These are phyloP conservation scores for Cyclocybe aegerita DNA, from an alignment of 768 basidiomycete species.

Conservation along the genomic window DNA sequence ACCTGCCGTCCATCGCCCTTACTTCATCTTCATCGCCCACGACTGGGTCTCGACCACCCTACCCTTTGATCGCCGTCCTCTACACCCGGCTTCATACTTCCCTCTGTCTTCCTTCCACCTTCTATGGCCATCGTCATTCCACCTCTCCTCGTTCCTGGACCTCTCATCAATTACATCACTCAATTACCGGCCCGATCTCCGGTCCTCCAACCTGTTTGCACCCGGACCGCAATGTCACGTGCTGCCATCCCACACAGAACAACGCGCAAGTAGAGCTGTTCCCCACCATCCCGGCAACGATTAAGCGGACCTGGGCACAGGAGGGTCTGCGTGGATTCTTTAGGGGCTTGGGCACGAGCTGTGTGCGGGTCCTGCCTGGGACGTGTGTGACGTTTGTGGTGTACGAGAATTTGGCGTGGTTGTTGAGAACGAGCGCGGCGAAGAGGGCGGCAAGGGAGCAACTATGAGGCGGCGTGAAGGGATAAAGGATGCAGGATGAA, in stretches of 20 bases:
- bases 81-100: not conserved
- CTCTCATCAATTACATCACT: not conserved
- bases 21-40: not conserved
- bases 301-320: conserved; percentile 75
- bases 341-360: conserved; percentile 91
- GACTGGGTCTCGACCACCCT: not conserved
- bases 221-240: not conserved
- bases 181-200: not conserved
- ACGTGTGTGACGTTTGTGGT: conserved; percentile 98
- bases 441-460: conserved; percentile 36
- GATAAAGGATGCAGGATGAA: not conserved
- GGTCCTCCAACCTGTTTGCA: not conserved
- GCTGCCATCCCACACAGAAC: conserved; percentile 50
- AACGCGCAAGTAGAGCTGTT: conserved; percentile 66
- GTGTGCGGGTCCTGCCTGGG: conserved; percentile 92
- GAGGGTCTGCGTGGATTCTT: conserved; percentile 90
- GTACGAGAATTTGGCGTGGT: conserved; percentile 90
- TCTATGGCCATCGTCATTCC: not conserved
- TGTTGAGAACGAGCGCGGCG: conserved; percentile 66
- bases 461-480: no score
- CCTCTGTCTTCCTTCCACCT: not conserved
- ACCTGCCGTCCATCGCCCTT: not conserved
- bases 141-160: not conserved
- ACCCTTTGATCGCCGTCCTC: not conserved
- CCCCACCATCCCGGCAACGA: conserved; percentile 80